Evolutionary conservation across 805 yeast species (phyloP).

Genomic region (Saturnispora bothae): DNA sequence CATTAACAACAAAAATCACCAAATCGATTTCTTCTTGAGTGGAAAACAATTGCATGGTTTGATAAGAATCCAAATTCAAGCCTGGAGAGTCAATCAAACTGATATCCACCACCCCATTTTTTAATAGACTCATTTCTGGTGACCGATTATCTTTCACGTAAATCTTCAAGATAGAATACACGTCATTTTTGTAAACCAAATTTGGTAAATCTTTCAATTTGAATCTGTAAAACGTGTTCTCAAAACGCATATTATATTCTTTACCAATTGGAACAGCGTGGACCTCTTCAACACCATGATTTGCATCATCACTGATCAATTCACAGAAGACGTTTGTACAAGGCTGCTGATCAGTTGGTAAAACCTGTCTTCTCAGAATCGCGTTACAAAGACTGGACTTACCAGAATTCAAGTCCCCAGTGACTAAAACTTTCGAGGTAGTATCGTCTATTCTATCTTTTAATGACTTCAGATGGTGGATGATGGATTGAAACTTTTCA

Average conservation of each 20-base stretch:
- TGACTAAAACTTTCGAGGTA: conserved; percentile 85
- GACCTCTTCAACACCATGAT: conserved; percentile 72
- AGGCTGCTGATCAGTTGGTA: conserved; percentile 97
- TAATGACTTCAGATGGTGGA: conserved; percentile 58
- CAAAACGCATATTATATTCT: conserved; percentile 44
- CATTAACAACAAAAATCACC: conserved; percentile 90
- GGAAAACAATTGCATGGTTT: conserved; percentile 89
- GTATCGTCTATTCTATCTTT: conserved; percentile 84
- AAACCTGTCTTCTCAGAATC: conserved; percentile 56
- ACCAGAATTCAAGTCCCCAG: conserved; percentile 96
- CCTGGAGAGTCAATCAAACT: conserved; percentile 97
- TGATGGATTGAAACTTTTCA: conserved; percentile 53
- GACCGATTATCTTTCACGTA: conserved; percentile 72
- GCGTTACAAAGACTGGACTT: conserved; percentile 95
- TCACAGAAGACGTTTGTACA: conserved; percentile 96
- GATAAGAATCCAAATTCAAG: conserved; percentile 81
- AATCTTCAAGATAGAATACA: conserved; percentile 62
- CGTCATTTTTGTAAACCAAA: conserved; percentile 65
- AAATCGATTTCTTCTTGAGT: conserved; percentile 96
- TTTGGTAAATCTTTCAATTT: conserved; percentile 48
- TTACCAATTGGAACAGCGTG: conserved; percentile 70
- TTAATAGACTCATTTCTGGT: conserved; percentile 56
- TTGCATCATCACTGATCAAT: conserved; percentile 73
- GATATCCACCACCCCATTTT: conserved; percentile 88
- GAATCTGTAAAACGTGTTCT: conserved; percentile 51